Percentiles rank a stretch among this genome's conserved stretches.
Conservation (phyloP, 257 asterid genomes). For the Lithospermum erythrorhizon region DNA sequence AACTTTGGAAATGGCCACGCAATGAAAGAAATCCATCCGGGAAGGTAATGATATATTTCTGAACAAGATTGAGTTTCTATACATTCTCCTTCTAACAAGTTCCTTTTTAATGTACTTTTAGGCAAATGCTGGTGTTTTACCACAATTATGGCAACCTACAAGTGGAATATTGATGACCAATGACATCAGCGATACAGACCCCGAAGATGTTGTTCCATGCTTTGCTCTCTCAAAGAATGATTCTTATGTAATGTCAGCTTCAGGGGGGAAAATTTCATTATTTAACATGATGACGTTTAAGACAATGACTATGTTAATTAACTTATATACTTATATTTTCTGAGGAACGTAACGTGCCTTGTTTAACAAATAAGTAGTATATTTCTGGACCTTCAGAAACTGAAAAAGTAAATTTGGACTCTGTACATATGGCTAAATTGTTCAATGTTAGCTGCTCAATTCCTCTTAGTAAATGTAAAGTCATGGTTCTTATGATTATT, state of each 20-base stretch:
- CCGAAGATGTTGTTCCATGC: slow-evolving; percentile 54
- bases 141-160: slow-evolving; percentile 51
- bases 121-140: slow-evolving; percentile 44
- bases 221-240: slow-evolving; percentile 64
- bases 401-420: too few relatives aligned
- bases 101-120: slow-evolving; percentile 11
- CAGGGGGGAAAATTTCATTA: slow-evolving; percentile 57
- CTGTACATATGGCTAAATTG: not conserved
- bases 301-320: slow-evolving; percentile 16
- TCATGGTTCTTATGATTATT: too few relatives aligned
- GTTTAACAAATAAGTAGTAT: not conserved
- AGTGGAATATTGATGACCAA: slow-evolving; percentile 58
- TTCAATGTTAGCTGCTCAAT: not conserved
- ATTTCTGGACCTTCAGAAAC: not conserved
- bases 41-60: slow-evolving; percentile 26
- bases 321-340: too few relatives aligned
- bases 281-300: slow-evolving; percentile 64
- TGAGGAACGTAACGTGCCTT: not conserved
- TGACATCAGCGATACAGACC: slow-evolving; percentile 40
- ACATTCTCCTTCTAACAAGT: slow-evolving; percentile 3
- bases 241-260: slow-evolving; percentile 62
- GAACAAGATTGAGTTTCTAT: not conserved
- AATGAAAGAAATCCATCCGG: slow-evolving; percentile 35
- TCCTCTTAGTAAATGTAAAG: not conserved
- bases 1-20: slow-evolving; percentile 62